Percentiles rank a stretch among this genome's conserved stretches.
Conservation (phyloP, 2,329 filamentous ascomycete genomes). For the Fusarium sulawesiense region DNA sequence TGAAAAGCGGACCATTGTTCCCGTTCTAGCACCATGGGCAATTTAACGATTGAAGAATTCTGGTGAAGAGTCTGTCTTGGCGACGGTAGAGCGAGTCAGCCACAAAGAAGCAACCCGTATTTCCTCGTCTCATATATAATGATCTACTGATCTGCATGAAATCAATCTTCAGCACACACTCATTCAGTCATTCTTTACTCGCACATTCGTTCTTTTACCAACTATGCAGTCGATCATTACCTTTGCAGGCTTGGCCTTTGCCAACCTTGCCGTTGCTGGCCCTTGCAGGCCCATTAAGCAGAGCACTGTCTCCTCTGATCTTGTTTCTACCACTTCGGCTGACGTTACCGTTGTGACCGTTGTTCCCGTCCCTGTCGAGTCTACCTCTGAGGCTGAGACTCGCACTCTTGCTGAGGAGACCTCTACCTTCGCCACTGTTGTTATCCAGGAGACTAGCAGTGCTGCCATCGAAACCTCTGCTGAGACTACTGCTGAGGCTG, state of each 20-base stretch:
- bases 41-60: too few species aligned
- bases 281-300: conserved; percentile 4
- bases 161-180: neutral
- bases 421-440: neutral
- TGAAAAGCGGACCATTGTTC: neutral
- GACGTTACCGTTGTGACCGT: neutral
- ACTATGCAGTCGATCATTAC: conserved; percentile 12
- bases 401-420: neutral
- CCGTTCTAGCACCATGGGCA: neutral
- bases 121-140: neutral
- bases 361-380: neutral
- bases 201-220: neutral
- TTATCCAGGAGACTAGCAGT: neutral
- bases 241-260: conserved; percentile 16
- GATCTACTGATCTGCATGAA: neutral
- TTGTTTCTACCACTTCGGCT: neutral
- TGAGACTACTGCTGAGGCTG: neutral
- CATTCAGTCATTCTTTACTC: conserved; percentile 1
- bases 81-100: neutral
- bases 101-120: neutral
- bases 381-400: neutral
- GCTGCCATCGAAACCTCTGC: neutral
- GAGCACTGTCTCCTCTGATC: neutral
- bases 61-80: too few species aligned
- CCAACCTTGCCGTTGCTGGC: conserved; percentile 6